Evolutionary conservation across 2,329 filamentous ascomycete genomes (phyloP).

Genomic region (Calonectria hawksworthii): DNA sequence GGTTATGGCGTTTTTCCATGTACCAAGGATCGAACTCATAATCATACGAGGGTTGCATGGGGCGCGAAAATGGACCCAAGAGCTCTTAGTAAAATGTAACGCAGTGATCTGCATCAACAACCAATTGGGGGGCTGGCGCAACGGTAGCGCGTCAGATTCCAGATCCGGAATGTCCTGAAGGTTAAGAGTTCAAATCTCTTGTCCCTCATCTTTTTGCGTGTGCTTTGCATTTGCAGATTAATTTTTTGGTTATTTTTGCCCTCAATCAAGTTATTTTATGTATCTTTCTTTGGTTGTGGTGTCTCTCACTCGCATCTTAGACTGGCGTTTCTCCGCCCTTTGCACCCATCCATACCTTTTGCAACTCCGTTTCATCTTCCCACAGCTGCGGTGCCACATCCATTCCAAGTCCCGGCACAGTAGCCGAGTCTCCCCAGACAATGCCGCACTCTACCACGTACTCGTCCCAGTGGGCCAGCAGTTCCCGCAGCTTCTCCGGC

Average conservation of each 20-base stretch:
- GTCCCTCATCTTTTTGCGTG: background rate
- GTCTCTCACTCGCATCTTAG: background rate
- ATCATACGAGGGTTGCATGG: too few relatives aligned
- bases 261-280: background rate
- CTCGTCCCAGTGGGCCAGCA: slow-evolving; percentile 49
- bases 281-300: background rate
- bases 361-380: background rate
- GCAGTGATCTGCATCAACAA: background rate
- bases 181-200: slow-evolving; percentile 16
- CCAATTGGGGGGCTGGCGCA: slow-evolving; percentile 10
- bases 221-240: background rate
- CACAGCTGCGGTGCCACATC: slow-evolving; percentile 17
- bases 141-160: slow-evolving; percentile 14
- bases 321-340: background rate
- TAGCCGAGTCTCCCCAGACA: slow-evolving; percentile 22
- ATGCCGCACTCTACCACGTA: slow-evolving; percentile 45
- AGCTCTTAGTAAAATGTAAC: background rate
- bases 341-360: slow-evolving; percentile 9
- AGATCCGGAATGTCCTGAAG: background rate
- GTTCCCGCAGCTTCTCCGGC: slow-evolving; percentile 41
- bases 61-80: background rate
- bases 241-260: background rate
- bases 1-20: too few relatives aligned
- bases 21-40: too few relatives aligned
- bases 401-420: background rate